Evolutionary conservation across 371 early-diverging fungal species (phyloP), one percentile per base, ranked within the genome.

Genomic region (Astathelohania contejeani): DNA sequence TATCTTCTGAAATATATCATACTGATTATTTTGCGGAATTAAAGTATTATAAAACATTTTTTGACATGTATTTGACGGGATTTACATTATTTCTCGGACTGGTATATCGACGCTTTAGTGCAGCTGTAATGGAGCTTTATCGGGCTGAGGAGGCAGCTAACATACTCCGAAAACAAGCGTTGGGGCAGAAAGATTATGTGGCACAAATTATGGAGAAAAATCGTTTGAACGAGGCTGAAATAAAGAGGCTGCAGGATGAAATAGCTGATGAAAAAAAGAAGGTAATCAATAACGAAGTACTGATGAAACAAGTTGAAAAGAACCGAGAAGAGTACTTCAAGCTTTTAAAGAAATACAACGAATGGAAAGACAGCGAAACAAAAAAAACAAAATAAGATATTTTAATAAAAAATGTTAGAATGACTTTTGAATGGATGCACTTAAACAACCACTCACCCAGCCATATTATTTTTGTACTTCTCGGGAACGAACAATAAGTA

Each of bases 51-150:
- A n/a, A 45, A 63, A 63, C 42, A 23, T 63, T 26, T 63, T 58
- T 51, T 42, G 57, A 22, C 38, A 47, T 2, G 64, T 47, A 10
- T n/a, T n/a, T n/a, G n/a, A n/a, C n/a, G n/a, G n/a, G n/a, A n/a
- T 60, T 65, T 52, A 57, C 56, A 12, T 32, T 65, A 19, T 65
- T 59, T 49, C 43, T 65, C 1, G 48, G 22, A 6, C 10, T 65
- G 12, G 51, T 57, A 24, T 48, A 53, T 38, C 25, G 27, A 19
- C 58, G 50, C 43, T 56, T 65, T 40, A 37, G 19, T n/a, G 46
- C n/a, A 18, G 47, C 50, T 29, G 18, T 65, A 24, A 28, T 24
- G 2, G 26, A 27, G 20, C 35, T 49, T 1, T 56, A 51, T 29
- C 45, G 35, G 47, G 53, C 42, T 28, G 52, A 54, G 25, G 50